Conservation (phyloP, 78 protist species). For the Fonticula alba region DNA sequence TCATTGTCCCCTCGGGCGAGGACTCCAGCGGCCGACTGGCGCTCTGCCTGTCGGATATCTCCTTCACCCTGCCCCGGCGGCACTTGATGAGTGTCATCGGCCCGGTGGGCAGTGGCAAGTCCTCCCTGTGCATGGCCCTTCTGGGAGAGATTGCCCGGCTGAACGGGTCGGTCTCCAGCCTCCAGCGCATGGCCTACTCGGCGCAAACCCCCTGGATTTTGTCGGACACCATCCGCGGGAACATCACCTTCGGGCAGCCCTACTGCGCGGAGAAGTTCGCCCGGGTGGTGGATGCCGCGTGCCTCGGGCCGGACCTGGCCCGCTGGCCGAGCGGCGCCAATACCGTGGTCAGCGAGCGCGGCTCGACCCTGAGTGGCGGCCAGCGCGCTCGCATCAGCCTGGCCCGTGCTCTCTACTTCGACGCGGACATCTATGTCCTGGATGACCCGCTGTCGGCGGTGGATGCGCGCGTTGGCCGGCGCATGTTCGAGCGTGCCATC, state of each 20-base stretch:
- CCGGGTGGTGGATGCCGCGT: conserved; percentile 3
- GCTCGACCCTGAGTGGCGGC: conserved; percentile 52
- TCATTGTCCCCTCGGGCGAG: too few species aligned
- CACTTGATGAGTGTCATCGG: too few species aligned
- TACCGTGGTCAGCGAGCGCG: conserved; percentile 48
- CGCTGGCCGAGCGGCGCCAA: background rate
- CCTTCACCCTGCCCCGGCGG: too few species aligned
- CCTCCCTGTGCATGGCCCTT: conserved; percentile 12
- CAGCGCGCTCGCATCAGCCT: conserved; percentile 34
- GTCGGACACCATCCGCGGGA: conserved; percentile 20
- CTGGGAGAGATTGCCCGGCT: conserved; percentile 16
- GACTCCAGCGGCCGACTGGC: too few species aligned
- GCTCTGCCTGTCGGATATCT: too few species aligned
- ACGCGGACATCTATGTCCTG: conserved; percentile 25
- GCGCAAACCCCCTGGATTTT: conserved; percentile 25
- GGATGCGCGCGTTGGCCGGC: conserved; percentile 41
- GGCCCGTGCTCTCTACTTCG: conserved; percentile 50
- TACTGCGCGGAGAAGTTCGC: conserved; percentile 16
- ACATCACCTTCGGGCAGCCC: conserved; percentile 20
- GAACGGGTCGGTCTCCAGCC: background rate
- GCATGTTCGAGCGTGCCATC: conserved; percentile 28
- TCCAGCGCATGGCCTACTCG: conserved; percentile 4
- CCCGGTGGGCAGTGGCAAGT: conserved; percentile 34
- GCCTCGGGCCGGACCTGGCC: conserved; percentile 17
- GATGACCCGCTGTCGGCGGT: conserved; percentile 45